These are phyloP conservation scores for Sporopachydermia quercuum DNA, from an alignment of 805 yeast species.

Conservation along the genomic window DNA sequence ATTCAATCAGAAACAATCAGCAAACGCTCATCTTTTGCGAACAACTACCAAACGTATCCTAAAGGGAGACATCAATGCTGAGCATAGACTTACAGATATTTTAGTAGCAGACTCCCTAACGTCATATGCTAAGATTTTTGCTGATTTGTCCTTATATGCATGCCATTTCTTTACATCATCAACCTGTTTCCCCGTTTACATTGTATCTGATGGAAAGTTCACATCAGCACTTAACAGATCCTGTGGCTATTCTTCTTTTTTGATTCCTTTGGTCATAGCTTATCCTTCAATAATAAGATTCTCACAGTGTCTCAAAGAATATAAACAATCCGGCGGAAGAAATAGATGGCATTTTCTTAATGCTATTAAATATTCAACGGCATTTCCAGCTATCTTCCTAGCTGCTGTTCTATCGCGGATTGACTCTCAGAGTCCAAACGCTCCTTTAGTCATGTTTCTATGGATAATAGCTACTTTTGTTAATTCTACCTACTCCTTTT, in stretches of 20 bases:
- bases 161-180: constrained; percentile 27
- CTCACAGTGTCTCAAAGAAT: constrained; percentile 71
- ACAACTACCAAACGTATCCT: constrained; percentile 36
- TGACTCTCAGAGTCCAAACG: constrained; percentile 9
- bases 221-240: constrained; percentile 17
- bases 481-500: constrained; percentile 64
- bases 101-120: constrained; percentile 73
- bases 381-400: constrained; percentile 35
- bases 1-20: constrained; percentile 21
- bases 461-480: constrained; percentile 31
- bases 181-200: constrained; percentile 8
- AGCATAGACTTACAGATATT: constrained; percentile 59
- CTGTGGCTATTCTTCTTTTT: constrained; percentile 19
- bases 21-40: neutral
- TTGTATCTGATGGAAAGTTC: constrained; percentile 5
- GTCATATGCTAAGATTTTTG: constrained; percentile 61
- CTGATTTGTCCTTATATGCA: constrained; percentile 49
- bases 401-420: constrained; percentile 14
- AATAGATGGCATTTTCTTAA: constrained; percentile 50
- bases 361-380: constrained; percentile 57
- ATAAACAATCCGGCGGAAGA: constrained; percentile 25
- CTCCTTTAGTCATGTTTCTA: constrained; percentile 7
- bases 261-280: constrained; percentile 22
- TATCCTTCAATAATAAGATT: constrained; percentile 67
- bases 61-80: constrained; percentile 43